These are phyloP conservation scores for Phaseolus coccineus DNA, from an alignment of 331 rosid genomes.

Conservation along the genomic window DNA sequence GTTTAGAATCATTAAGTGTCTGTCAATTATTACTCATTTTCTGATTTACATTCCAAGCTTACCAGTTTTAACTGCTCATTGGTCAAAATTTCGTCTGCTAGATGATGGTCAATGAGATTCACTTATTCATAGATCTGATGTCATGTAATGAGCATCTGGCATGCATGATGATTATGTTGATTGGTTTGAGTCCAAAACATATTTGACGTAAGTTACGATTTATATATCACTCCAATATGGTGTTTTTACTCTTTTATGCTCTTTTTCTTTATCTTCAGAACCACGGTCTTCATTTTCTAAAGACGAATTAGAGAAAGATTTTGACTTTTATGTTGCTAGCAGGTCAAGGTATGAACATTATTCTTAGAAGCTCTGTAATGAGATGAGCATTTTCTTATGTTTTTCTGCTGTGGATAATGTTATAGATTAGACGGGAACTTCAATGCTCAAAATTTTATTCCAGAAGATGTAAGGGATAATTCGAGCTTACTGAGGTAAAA, in stretches of 20 bases:
- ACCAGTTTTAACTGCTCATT: conserved; percentile 6
- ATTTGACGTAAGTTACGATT: conserved; percentile 18
- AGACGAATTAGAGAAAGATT: conserved; percentile 59
- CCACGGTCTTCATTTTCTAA: conserved; percentile 51
- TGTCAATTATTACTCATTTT: neutral
- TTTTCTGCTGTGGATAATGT: conserved; percentile 43
- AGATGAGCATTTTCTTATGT: conserved; percentile 38
- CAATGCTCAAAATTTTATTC: conserved; percentile 49
- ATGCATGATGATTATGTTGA: conserved; percentile 13
- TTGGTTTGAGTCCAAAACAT: conserved; percentile 15
- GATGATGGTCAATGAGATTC: conserved; percentile 30
- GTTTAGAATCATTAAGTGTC: neutral
- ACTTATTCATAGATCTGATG: conserved; percentile 29
- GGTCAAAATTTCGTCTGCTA: conserved; percentile 19
- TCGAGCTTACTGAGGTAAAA: conserved; percentile 73
- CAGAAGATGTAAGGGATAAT: conserved; percentile 73
- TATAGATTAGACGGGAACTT: conserved; percentile 51
- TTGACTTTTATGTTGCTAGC: conserved; percentile 48
- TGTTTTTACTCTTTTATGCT: conserved; percentile 38
- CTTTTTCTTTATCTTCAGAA: conserved; percentile 53
- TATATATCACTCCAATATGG: conserved; percentile 34
- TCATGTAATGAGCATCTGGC: conserved; percentile 23
- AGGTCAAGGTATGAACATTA: conserved; percentile 62
- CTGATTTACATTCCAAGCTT: conserved; percentile 2
- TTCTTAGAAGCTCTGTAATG: conserved; percentile 30